phyloP scores from a whole-genome alignment of 2,329 filamentous ascomycete species.

The Cercospora sp. region DNA sequence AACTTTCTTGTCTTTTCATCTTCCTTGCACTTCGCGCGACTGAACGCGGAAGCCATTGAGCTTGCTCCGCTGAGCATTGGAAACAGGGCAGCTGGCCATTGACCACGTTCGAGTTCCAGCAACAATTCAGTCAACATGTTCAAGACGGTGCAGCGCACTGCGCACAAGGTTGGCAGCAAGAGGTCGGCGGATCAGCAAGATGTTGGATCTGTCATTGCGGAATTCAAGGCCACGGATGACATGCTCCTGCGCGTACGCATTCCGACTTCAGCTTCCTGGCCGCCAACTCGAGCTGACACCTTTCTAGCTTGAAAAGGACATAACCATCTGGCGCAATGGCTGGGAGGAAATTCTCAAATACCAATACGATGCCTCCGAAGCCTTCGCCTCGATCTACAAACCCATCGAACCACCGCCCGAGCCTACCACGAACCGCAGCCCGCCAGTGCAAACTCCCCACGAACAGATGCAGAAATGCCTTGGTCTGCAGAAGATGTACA shows the following conservation, averaged over 20 bases:
- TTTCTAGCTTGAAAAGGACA: conserved; percentile 69
- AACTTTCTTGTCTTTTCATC: neutral
- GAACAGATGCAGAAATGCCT: conserved; percentile 64
- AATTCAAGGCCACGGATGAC: conserved; percentile 77
- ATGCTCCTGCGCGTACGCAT: conserved; percentile 51
- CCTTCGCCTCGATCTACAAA: conserved; percentile 73
- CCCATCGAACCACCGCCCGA: conserved; percentile 68
- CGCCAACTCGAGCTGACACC: neutral
- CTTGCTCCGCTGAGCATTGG: neutral
- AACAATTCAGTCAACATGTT: conserved; percentile 32
- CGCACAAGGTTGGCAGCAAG: conserved; percentile 66
- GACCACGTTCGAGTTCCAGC: neutral
- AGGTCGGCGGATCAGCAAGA: conserved; percentile 74
- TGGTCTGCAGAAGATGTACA: conserved; percentile 65
- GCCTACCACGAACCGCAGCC: conserved; percentile 51
- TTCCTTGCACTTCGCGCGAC: neutral
- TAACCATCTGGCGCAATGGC: conserved; percentile 73
- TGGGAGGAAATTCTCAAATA: conserved; percentile 72
- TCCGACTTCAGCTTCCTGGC: neutral
- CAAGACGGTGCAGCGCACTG: conserved; percentile 63
- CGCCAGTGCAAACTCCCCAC: conserved; percentile 59
- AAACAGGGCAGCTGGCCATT: neutral
- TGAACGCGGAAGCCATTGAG: neutral
- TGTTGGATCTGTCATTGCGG: conserved; percentile 70
- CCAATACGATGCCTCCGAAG: conserved; percentile 65